phyloP scores from a whole-genome alignment of 2,329 filamentous ascomycete genomes.

The Xylaria sp. region DNA sequence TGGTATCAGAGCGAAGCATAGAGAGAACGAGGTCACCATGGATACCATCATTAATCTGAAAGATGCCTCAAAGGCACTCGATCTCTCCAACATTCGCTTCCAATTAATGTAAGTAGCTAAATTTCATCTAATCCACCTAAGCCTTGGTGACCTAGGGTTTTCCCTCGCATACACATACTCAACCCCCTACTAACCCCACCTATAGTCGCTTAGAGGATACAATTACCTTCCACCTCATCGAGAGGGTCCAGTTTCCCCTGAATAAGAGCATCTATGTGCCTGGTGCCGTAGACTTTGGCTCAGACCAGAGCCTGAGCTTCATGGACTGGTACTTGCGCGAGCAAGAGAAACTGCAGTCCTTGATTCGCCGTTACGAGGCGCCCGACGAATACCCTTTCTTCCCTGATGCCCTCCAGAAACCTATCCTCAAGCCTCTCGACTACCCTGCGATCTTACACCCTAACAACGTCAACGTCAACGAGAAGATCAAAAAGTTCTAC shows the following conservation, averaged over 20 bases:
- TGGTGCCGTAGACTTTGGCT: conserved; percentile 78
- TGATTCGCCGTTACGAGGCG: conserved; percentile 92
- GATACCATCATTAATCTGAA: conserved; percentile 88
- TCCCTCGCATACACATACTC: neutral
- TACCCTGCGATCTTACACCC: conserved; percentile 88
- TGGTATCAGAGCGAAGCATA: neutral
- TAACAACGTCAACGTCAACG: conserved; percentile 91
- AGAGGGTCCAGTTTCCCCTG: conserved; percentile 95
- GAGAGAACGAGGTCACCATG: conserved; percentile 59
- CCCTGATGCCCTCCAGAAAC: conserved; percentile 75
- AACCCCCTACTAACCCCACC: neutral
- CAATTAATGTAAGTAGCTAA: conserved; percentile 77
- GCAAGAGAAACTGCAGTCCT: conserved; percentile 88
- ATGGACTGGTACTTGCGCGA: conserved; percentile 93
- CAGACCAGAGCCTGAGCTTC: conserved; percentile 66
- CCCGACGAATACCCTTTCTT: conserved; percentile 99
- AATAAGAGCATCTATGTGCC: conserved; percentile 86
- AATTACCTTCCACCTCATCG: conserved; percentile 95
- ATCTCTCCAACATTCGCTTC: conserved; percentile 89
- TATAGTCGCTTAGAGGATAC: conserved; percentile 92
- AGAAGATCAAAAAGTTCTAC: conserved; percentile 85
- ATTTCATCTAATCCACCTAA: conserved; percentile 38
- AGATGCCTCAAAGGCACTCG: conserved; percentile 82
- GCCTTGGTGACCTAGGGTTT: neutral
- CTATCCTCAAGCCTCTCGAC: conserved; percentile 84